Evolutionary conservation across 805 yeast genomes (phyloP).

Genomic region (Ogataea corticis): DNA sequence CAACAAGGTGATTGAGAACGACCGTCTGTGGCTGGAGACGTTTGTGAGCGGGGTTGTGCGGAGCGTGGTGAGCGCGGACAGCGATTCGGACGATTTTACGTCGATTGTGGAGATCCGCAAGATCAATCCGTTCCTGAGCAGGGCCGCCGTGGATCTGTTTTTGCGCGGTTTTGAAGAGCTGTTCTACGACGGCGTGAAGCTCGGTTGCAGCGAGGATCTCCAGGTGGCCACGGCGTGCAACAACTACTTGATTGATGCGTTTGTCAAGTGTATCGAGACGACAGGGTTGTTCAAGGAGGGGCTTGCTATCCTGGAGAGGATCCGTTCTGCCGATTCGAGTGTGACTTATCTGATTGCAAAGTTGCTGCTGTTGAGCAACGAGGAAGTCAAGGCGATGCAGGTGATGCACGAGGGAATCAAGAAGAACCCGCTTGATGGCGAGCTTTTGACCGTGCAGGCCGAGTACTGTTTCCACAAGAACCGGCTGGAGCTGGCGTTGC

Average conservation of each 20-base stretch:
- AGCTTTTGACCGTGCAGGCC: conserved; percentile 55
- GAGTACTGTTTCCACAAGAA: conserved; percentile 55
- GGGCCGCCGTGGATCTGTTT: conserved; percentile 52
- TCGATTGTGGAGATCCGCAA: conserved; percentile 82
- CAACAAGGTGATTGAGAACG: conserved; percentile 51
- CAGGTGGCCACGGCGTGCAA: conserved; percentile 65
- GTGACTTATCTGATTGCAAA: conserved; percentile 59
- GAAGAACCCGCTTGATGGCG: conserved; percentile 53
- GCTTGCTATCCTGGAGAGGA: conserved; percentile 53
- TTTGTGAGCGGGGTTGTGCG: conserved; percentile 74
- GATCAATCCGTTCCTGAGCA: conserved; percentile 67
- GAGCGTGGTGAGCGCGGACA: conserved; percentile 64
- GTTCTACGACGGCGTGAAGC: conserved; percentile 61
- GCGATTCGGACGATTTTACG: conserved; percentile 66
- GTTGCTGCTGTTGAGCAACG: conserved; percentile 51
- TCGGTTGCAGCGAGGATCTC: conserved; percentile 65
- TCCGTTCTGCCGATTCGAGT: conserved; percentile 53
- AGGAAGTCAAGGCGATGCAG: conserved; percentile 59
- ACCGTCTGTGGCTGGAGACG: conserved; percentile 59
- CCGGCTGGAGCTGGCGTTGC: conserved; percentile 56
- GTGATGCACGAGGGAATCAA: conserved; percentile 51
- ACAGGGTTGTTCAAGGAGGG: conserved; percentile 68
- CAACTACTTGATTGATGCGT: conserved; percentile 76
- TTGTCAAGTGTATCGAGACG: conserved; percentile 59
- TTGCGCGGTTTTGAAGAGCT: conserved; percentile 64